Evolutionary conservation across 257 asterid genomes (phyloP).

Genomic region (Lantana camara): DNA sequence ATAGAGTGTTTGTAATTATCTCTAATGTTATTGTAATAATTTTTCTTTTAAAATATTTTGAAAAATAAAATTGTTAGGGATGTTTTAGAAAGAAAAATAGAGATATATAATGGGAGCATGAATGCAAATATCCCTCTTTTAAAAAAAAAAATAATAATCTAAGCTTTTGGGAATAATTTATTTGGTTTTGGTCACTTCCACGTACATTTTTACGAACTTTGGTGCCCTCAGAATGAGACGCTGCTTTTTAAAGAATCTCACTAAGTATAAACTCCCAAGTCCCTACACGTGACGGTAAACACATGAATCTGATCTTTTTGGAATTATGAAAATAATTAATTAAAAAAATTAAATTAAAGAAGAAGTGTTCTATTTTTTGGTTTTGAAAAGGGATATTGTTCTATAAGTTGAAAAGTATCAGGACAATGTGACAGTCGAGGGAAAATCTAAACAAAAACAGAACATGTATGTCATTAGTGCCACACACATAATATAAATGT

Average conservation of each 20-base stretch:
- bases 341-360: background rate
- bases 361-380: background rate
- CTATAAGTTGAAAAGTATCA: constrained; percentile 32
- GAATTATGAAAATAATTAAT: background rate
- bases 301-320: constrained; percentile 35
- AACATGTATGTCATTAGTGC: too few species aligned
- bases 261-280: constrained; percentile 37
- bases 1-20: too few species aligned
- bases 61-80: too few species aligned
- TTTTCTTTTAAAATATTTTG: background rate
- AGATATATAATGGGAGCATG: background rate
- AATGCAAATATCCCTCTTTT: background rate
- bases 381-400: constrained; percentile 8
- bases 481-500: too few species aligned
- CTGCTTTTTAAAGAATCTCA: constrained; percentile 32
- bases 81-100: too few species aligned
- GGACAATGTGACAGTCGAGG: constrained; percentile 31
- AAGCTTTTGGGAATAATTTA: background rate
- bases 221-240: constrained; percentile 39
- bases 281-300: constrained; percentile 38
- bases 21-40: background rate
- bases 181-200: background rate
- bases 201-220: constrained; percentile 23
- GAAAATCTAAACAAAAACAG: constrained; percentile 11
- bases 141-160: too few species aligned